Conservation (phyloP, 495 filamentous ascomycete species). For the Xylaria curta region DNA sequence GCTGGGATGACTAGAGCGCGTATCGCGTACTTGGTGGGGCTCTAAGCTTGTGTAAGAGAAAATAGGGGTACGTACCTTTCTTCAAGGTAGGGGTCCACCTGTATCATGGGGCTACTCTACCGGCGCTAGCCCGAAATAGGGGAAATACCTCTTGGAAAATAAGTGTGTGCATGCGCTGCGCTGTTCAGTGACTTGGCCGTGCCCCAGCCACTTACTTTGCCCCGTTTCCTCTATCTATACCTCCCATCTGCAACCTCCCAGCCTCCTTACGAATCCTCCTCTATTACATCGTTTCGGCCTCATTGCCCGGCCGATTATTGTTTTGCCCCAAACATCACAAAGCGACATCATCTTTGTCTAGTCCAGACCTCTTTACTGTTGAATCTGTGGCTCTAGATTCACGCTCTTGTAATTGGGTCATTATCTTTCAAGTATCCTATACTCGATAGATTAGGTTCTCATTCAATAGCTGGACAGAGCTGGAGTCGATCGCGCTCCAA, state of each 20-base stretch:
- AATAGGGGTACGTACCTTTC: conserved; percentile 6
- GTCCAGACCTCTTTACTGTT: background rate
- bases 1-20: background rate
- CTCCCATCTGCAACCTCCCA: conserved; percentile 12
- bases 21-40: background rate
- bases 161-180: conserved; percentile 22
- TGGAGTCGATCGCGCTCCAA: background rate
- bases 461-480: conserved; percentile 2
- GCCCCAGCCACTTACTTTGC: conserved; percentile 31
- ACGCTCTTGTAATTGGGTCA: conserved; percentile 6
- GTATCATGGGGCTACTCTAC: background rate
- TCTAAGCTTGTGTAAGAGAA: background rate
- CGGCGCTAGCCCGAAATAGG: background rate
- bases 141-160: background rate
- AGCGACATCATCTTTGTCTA: conserved; percentile 10
- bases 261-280: conserved; percentile 23
- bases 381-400: background rate
- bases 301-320: conserved; percentile 23
- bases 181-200: conserved; percentile 28
- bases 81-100: background rate
- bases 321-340: conserved; percentile 20
- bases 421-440: conserved; percentile 21
- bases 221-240: conserved; percentile 17
- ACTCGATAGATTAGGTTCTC: conserved; percentile 27
- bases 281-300: conserved; percentile 18